Conservation (phyloP, 2,329 filamentous ascomycete genomes). For the Rutstroemia sp. region DNA sequence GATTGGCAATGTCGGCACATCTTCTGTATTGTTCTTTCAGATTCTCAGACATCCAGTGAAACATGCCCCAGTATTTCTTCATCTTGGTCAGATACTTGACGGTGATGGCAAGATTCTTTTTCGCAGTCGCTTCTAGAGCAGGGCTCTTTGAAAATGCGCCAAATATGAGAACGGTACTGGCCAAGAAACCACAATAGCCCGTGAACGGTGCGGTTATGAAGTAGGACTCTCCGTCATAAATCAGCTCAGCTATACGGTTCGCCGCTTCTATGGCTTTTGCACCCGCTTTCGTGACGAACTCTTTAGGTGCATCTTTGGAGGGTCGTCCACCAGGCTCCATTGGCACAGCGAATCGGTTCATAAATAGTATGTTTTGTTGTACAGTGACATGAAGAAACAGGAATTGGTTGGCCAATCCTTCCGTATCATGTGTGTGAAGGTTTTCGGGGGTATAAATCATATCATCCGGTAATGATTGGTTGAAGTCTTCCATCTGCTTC, state of each 20-base stretch:
- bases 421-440: constrained; percentile 73
- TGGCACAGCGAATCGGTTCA: constrained; percentile 76
- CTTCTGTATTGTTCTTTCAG: constrained; percentile 81
- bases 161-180: constrained; percentile 89
- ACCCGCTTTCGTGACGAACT: constrained; percentile 70
- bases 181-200: constrained; percentile 89
- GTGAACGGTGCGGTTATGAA: constrained; percentile 85
- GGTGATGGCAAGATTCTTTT: constrained; percentile 78
- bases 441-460: constrained; percentile 77
- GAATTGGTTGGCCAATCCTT: constrained; percentile 84
- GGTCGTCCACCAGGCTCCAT: constrained; percentile 53
- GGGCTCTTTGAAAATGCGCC: constrained; percentile 83
- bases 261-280: constrained; percentile 75
- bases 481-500: constrained; percentile 63
- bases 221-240: constrained; percentile 73
- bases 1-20: constrained; percentile 72
- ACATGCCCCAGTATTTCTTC: constrained; percentile 98
- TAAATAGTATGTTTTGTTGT: constrained; percentile 83
- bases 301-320: constrained; percentile 56
- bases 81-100: constrained; percentile 88
- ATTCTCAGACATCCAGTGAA: constrained; percentile 92
- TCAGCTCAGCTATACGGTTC: constrained; percentile 75
- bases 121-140: constrained; percentile 67
- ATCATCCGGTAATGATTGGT: constrained; percentile 57
- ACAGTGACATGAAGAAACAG: constrained; percentile 85